Evolutionary conservation across 257 asterid species (phyloP), one percentile per base, ranked within the genome.

Genomic region (Verbena officinalis): DNA sequence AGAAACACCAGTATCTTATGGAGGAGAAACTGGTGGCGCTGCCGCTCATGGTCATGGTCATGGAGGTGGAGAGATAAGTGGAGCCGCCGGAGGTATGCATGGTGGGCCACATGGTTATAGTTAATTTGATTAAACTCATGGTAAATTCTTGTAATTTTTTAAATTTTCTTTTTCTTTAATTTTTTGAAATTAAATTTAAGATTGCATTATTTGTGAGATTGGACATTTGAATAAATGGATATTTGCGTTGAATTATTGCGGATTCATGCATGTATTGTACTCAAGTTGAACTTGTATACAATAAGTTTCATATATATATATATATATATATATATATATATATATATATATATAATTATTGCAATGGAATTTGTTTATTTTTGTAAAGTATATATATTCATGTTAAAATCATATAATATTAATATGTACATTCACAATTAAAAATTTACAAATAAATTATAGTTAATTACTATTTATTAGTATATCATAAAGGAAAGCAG

Each of bases 91-190:
- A 36, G 72, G 54, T 12, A 24, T 42, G 23, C 74, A 63, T 12
- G 77, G 69, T 43, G 76, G 73, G 0, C 73, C 70, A 40, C 73
- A 22, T 52, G 73, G 62, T 52, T 30, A 51, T n/a, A 24, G 20
- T 20, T 12, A 17, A 17, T 7, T 16, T 2, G 53, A 20, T 49
- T 20, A 8, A 49, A 49, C 19, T 49, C 9, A 20, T 36, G 10
- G 1, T 36, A 7, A 36, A 36, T 36, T 9, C 11, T 5, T 36
- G 40, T 5, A 3, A 2, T 36, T 36, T 36, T 36, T 36, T 36
- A 2, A 13, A 0, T 43, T 13, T 43, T 14, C 3, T 43, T 42
- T 13, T 43, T 43, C 2, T 0, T 43, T 43, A 1, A 36, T 36
- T 5, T 36, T 36, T 7, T 36, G 8, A 36, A 4, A 36, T 13